Base-by-base conservation (phyloP, 164 flowering plant genomes). In the Liquidambar formosana region DNA sequence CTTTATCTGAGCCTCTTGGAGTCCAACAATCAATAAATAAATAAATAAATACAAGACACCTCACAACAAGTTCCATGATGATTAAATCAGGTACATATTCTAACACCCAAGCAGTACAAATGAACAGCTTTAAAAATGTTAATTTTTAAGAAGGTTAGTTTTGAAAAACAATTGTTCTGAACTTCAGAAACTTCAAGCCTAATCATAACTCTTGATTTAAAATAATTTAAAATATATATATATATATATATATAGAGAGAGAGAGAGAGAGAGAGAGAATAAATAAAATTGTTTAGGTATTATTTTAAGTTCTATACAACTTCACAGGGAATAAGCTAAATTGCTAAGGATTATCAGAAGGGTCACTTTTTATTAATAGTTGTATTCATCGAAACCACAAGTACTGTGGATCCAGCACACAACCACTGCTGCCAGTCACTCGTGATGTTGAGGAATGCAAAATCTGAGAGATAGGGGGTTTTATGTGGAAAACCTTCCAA, bases 81-180 rank as follows among this genome's bases (percentile, higher is more conserved):
- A 21, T 63, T 11, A 23, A 49, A 15, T 21, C 13, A 15, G 11
- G 46, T 6, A 6, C 38, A 14, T 27, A 66, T 5, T 33, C 59
- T 65, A 27, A 51, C 25, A 28, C 58, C 43, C 65, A 65, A 73
- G 62, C 9, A 57, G 38, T 51, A 51, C 54, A 51, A 51, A 19
- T 33, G 18, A 51, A 18, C 54, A 18, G 54, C 54, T 51, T 8
- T 16, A 51, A 51, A 49, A 4, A 51, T 51, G 41, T 33, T 2
- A 2, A 33, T 21, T 18, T 51, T 16, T n/a, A 51, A 51, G 19
- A 18, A 51, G 54, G 21, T 51, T 51, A 51, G n/a, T 33, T 33
- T 33, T 2, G 6, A 33, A 33, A 33, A 33, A 33, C 41, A 51
- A 51, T 16, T 9, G 8, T 8, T 51, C n/a, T 49, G 16, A 18